These are phyloP conservation scores for Toxicodendron radicans DNA, from an alignment of 345 rosid species.

Conservation along the genomic window DNA sequence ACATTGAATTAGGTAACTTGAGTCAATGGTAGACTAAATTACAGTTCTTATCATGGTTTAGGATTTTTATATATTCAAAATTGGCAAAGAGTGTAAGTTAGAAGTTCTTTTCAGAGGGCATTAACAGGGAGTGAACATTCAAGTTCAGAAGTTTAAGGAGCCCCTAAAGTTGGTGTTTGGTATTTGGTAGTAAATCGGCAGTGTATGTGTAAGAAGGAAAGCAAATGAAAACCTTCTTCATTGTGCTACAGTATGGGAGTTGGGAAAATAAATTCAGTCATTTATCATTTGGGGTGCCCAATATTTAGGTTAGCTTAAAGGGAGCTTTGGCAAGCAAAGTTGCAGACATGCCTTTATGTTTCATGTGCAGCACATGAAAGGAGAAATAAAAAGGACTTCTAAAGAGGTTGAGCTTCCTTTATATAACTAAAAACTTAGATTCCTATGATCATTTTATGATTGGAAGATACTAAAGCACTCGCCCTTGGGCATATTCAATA, in stretches of 20 bases:
- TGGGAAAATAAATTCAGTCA: background rate
- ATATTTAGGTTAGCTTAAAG: background rate
- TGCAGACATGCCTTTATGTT: background rate
- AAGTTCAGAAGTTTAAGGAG: background rate
- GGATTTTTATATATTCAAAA: background rate
- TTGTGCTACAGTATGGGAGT: background rate
- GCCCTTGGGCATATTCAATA: too few species aligned
- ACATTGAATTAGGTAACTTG: too few species aligned
- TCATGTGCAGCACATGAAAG: background rate
- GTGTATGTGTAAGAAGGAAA: background rate
- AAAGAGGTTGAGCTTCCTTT: background rate
- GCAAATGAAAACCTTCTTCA: background rate
- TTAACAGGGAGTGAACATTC: too few species aligned
- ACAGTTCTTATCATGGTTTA: background rate
- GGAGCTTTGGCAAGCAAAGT: slow-evolving; percentile 2
- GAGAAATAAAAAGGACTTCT: background rate
- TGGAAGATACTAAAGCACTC: background rate
- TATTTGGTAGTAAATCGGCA: background rate
- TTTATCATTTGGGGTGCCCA: background rate
- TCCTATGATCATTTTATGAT: background rate
- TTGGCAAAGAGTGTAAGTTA: background rate
- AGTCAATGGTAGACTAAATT: background rate
- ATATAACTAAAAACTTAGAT: background rate
- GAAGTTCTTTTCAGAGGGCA: too few species aligned
- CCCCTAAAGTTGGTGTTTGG: background rate